Percentiles rank a stretch among this genome's conserved stretches.
These are phyloP conservation scores for Scedosporium dehoogii DNA, from an alignment of 2,329 filamentous ascomycete genomes.

Conservation along the genomic window DNA sequence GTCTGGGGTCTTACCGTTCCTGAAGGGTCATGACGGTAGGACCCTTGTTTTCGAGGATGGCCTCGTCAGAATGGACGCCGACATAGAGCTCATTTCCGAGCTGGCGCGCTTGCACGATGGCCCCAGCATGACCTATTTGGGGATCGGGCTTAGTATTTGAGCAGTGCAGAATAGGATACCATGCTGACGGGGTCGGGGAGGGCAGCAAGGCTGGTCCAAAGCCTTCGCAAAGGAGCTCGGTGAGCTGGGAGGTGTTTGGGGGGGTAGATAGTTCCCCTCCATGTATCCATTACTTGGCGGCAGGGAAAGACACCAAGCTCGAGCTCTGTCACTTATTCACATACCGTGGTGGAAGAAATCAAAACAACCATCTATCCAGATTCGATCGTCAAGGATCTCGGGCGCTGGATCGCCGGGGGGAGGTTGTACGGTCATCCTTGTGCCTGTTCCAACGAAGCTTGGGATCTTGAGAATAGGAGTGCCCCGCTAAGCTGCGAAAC, in stretches of 20 bases:
- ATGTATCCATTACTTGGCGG: too few relatives aligned
- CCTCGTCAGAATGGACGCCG: slow-evolving; percentile 91
- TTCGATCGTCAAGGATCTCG: slow-evolving; percentile 56
- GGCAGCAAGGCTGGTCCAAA: too few relatives aligned
- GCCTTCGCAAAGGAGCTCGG: not conserved
- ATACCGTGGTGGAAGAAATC: slow-evolving; percentile 96
- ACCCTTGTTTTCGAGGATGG: slow-evolving; percentile 93
- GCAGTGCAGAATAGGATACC: not conserved
- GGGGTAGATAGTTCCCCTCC: too few relatives aligned
- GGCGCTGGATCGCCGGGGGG: slow-evolving; percentile 39
- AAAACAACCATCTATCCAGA: slow-evolving; percentile 99
- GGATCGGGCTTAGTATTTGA: not conserved
- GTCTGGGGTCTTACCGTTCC: slow-evolving; percentile 52
- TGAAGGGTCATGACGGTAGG: slow-evolving; percentile 92
- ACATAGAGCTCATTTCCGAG: slow-evolving; percentile 82
- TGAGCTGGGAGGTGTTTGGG: not conserved
- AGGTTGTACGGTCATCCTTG: slow-evolving; percentile 2
- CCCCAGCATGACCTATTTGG: slow-evolving; percentile 74
- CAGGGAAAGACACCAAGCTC: not conserved
- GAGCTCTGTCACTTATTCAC: slow-evolving; percentile 11
- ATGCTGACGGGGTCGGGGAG: too few relatives aligned
- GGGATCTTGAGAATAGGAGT: not conserved
- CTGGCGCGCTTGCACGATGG: slow-evolving; percentile 90
- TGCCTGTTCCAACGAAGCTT: not conserved
- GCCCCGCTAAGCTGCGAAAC: too few relatives aligned